Evolutionary conservation across 2,329 filamentous ascomycete species (phyloP).

Genomic region (Ceratocystis variospora): DNA sequence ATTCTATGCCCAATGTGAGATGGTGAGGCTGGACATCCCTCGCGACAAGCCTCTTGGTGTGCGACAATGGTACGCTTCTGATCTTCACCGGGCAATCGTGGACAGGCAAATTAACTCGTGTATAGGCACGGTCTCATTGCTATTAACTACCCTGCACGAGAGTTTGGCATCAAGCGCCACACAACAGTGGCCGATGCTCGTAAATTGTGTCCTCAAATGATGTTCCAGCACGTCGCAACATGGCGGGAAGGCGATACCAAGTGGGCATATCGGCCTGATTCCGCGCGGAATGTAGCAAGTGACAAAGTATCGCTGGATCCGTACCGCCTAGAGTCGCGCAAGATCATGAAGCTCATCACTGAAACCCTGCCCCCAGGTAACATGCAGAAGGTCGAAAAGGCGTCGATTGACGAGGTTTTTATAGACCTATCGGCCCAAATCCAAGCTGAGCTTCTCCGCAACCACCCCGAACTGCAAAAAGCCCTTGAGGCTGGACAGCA

Average conservation of each 20-base stretch:
- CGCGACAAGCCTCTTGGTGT: slow-evolving; percentile 76
- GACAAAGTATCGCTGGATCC: slow-evolving; percentile 93
- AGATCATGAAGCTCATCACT: slow-evolving; percentile 68
- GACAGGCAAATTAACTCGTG: slow-evolving; percentile 19
- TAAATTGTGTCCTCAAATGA: slow-evolving; percentile 71
- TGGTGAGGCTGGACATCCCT: slow-evolving; percentile 63
- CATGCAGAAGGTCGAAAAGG: slow-evolving; percentile 73
- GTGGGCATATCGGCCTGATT: slow-evolving; percentile 82
- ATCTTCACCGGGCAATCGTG: background rate
- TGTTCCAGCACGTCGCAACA: slow-evolving; percentile 85
- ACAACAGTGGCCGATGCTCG: slow-evolving; percentile 68
- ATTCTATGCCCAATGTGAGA: slow-evolving; percentile 95
- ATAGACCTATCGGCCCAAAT: slow-evolving; percentile 79
- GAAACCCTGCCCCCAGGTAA: slow-evolving; percentile 53
- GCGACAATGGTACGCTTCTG: slow-evolving; percentile 61
- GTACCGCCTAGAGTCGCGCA: slow-evolving; percentile 72
- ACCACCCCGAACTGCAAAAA: slow-evolving; percentile 55
- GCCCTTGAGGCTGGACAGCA: slow-evolving; percentile 47
- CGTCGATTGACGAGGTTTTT: slow-evolving; percentile 90
- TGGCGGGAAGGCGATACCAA: slow-evolving; percentile 84
- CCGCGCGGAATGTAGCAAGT: slow-evolving; percentile 62
- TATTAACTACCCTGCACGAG: slow-evolving; percentile 84
- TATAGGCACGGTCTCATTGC: slow-evolving; percentile 78
- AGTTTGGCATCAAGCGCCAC: slow-evolving; percentile 65
- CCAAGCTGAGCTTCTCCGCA: slow-evolving; percentile 56